Percentiles rank a stretch among this genome's conserved stretches.
These are phyloP conservation scores for Wickerhamomyces rabaulensis DNA, from an alignment of 805 yeast genomes.

Conservation along the genomic window DNA sequence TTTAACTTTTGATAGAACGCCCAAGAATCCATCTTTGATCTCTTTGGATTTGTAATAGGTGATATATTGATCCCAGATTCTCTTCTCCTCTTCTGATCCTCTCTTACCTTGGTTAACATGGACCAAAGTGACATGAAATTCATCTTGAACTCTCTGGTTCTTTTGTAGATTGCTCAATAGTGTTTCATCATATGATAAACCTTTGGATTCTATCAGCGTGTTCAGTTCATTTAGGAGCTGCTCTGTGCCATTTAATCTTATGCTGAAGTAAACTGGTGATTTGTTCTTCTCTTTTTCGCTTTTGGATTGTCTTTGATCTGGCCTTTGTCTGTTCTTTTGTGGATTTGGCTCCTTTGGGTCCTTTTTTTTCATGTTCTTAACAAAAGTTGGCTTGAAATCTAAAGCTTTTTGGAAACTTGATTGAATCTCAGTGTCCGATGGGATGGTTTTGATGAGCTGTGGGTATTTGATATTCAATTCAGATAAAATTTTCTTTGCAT, in stretches of 20 bases:
- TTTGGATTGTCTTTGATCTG: conserved; percentile 8
- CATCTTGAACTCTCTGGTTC: conserved; percentile 38
- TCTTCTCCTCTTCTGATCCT: conserved; percentile 22
- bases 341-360: conserved; percentile 8
- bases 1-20: conserved; percentile 32
- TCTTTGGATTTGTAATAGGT: conserved; percentile 6
- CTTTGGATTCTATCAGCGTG: neutral
- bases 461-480: conserved; percentile 39
- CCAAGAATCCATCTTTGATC: conserved; percentile 6
- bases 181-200: neutral
- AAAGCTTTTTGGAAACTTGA: conserved; percentile 50
- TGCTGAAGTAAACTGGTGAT: conserved; percentile 42
- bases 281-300: conserved; percentile 9
- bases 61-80: conserved; percentile 24
- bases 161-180: conserved; percentile 19
- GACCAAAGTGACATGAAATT: conserved; percentile 65
- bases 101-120: conserved; percentile 36
- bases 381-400: conserved; percentile 46
- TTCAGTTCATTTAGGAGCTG: conserved; percentile 9
- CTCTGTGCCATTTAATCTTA: conserved; percentile 26
- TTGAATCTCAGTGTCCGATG: conserved; percentile 36
- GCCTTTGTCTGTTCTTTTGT: neutral
- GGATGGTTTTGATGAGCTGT: conserved; percentile 34
- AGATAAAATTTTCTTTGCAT: conserved; percentile 40
- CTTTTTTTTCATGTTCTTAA: conserved; percentile 27